Percentiles rank a stretch among this genome's conserved stretches.
Evolutionary conservation across 208 protist genomes (phyloP).

Genomic region (Herpetomonas samuelpessoai): DNA sequence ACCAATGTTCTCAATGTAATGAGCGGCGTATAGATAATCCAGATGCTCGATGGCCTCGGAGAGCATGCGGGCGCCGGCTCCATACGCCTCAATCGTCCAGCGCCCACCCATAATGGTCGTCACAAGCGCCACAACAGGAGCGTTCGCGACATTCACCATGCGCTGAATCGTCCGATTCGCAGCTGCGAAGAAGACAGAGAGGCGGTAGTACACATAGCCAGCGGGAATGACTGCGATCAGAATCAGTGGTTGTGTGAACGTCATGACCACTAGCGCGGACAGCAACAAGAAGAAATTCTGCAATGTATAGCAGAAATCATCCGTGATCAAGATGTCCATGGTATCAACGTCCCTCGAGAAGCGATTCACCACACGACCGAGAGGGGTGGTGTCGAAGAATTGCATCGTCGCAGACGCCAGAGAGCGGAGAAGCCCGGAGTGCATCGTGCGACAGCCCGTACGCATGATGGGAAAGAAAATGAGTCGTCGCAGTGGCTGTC

Average conservation of each 20-base stretch:
- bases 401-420: conserved; percentile 36
- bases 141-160: no score
- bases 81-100: conserved; percentile 79
- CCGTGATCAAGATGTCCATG: conserved; percentile 74
- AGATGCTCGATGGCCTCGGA: conserved; percentile 27
- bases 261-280: conserved; percentile 23
- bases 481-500: no score
- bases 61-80: conserved; percentile 28
- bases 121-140: no score
- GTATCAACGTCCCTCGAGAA: conserved; percentile 74
- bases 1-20: conserved; percentile 38
- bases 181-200: no score
- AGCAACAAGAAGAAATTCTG: conserved; percentile 11
- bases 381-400: conserved; percentile 59
- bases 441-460: conserved; percentile 32
- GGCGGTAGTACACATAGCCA: conserved; percentile 24
- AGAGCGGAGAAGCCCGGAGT: conserved; percentile 45
- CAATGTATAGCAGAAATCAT: conserved; percentile 27
- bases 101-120: conserved; percentile 83
- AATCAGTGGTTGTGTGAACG: conserved; percentile 16
- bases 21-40: conserved; percentile 41
- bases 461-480: conserved; percentile 29
- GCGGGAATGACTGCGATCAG: conserved; percentile 36
- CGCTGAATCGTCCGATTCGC: no score
- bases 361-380: conserved; percentile 75